Conservation (phyloP, 371 early-diverging fungal genomes). For the Choanephora cucurbitarum region DNA sequence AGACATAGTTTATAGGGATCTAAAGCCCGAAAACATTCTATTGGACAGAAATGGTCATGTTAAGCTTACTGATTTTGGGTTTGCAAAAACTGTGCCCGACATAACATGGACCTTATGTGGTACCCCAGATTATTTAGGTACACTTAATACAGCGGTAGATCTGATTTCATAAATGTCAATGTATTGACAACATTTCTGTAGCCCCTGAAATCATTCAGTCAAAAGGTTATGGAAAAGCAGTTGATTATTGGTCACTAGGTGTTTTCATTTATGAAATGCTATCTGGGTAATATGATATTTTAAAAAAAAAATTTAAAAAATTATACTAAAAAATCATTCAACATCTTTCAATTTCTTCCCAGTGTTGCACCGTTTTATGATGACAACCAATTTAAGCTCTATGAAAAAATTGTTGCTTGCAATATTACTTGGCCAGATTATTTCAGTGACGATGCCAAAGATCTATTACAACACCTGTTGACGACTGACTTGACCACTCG, state of each 20-base stretch:
- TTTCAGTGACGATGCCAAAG: constrained; percentile 82
- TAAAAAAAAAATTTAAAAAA: constrained; percentile 7
- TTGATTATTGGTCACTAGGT: constrained; percentile 98
- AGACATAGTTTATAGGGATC: constrained; percentile 92
- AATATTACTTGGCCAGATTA: constrained; percentile 64
- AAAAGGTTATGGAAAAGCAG: constrained; percentile 93
- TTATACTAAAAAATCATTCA: constrained; percentile 12
- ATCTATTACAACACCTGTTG: constrained; percentile 85
- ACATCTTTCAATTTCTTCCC: constrained; percentile 14
- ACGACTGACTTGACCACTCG: constrained; percentile 85
- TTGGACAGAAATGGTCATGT: constrained; percentile 92
- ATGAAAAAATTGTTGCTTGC: constrained; percentile 79
- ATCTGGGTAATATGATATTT: constrained; percentile 60
- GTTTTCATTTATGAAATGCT: constrained; percentile 95
- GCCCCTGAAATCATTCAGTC: constrained; percentile 98
- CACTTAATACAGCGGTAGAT: too few species aligned
- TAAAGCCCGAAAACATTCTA: constrained; percentile 94
- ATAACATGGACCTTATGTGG: constrained; percentile 91
- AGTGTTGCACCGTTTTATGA: constrained; percentile 86
- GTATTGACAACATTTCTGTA: constrained; percentile 59
- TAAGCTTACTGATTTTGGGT: constrained; percentile 99
- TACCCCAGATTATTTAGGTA: constrained; percentile 91
- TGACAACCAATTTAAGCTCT: constrained; percentile 89
- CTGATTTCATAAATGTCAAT: too few species aligned
- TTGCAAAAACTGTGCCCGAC: constrained; percentile 84